Evolutionary conservation across 495 filamentous ascomycete genomes (phyloP).

Genomic region (Lasiosphaeris hirsuta): DNA sequence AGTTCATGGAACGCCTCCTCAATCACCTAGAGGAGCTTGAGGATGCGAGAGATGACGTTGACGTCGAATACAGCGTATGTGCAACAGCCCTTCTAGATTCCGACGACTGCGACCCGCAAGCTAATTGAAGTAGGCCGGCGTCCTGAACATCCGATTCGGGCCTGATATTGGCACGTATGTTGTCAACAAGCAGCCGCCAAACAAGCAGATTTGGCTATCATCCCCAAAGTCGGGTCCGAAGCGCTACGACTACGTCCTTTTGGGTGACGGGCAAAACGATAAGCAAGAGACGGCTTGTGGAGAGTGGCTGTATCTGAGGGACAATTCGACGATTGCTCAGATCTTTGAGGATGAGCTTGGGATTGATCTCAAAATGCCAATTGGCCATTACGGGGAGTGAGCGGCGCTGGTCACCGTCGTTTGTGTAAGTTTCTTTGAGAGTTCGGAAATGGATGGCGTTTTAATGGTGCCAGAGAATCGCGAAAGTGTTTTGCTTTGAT

Average conservation of each 20-base stretch:
- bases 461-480: no score
- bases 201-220: conserved; percentile 96
- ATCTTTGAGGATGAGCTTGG: conserved; percentile 69
- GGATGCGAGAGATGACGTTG: conserved; percentile 59
- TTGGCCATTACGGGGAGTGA: conserved; percentile 16
- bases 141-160: conserved; percentile 66
- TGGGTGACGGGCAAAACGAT: conserved; percentile 65
- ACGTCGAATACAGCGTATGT: conserved; percentile 60
- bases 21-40: conserved; percentile 62
- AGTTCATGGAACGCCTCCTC: conserved; percentile 57
- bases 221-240: conserved; percentile 91
- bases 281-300: conserved; percentile 67
- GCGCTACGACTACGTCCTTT: conserved; percentile 79
- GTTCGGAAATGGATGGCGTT: no score
- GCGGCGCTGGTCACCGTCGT: conserved; percentile 1
- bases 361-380: conserved; percentile 36
- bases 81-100: neutral
- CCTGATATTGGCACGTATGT: conserved; percentile 73
- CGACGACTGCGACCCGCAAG: neutral
- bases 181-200: conserved; percentile 96
- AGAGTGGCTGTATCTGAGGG: conserved; percentile 83
- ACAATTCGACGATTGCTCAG: conserved; percentile 69
- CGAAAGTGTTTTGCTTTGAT: no score
- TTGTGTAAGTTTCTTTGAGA: no score
- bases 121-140: conserved; percentile 61